Percentiles rank a stretch among this genome's conserved stretches.
Evolutionary conservation across 805 yeast genomes (phyloP).

Genomic region (Candida manassasensis): DNA sequence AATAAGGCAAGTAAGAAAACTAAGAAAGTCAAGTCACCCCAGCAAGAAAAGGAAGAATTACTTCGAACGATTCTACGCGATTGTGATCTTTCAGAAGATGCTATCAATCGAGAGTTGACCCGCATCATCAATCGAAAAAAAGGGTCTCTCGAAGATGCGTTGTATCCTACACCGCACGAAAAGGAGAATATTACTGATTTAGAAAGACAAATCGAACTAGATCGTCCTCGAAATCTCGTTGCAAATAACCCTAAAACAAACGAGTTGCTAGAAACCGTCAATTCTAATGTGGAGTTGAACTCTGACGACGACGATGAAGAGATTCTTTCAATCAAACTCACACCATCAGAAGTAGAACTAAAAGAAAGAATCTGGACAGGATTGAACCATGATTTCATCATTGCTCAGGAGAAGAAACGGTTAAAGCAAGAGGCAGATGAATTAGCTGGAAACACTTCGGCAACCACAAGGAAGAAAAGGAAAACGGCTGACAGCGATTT

Average conservation of each 20-base stretch:
- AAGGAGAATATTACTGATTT: background rate
- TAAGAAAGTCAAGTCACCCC: background rate
- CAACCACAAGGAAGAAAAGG: constrained; percentile 39
- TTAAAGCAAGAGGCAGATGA: constrained; percentile 83
- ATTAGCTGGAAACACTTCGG: constrained; percentile 65
- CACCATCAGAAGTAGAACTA: constrained; percentile 62
- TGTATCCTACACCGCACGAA: constrained; percentile 13
- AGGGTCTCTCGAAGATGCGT: constrained; percentile 15
- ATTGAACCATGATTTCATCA: constrained; percentile 75
- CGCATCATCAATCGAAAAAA: constrained; percentile 20
- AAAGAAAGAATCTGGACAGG: constrained; percentile 90
- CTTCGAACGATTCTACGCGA: constrained; percentile 24
- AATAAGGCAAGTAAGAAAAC: background rate
- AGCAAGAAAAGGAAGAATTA: constrained; percentile 8
- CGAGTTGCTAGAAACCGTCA: constrained; percentile 47
- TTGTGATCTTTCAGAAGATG: constrained; percentile 26
- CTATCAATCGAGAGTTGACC: constrained; percentile 17
- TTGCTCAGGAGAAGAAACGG: constrained; percentile 81
- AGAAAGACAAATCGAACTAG: constrained; percentile 17
- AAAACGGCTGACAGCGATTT: constrained; percentile 23
- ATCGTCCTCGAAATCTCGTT: constrained; percentile 46
- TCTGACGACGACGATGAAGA: constrained; percentile 79
- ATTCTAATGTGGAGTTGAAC: constrained; percentile 58
- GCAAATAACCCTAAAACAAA: constrained; percentile 51
- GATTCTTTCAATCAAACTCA: constrained; percentile 53